phyloP scores from a whole-genome alignment of 2,329 filamentous ascomycete species.

The Ambrosiella cleistominuta region DNA sequence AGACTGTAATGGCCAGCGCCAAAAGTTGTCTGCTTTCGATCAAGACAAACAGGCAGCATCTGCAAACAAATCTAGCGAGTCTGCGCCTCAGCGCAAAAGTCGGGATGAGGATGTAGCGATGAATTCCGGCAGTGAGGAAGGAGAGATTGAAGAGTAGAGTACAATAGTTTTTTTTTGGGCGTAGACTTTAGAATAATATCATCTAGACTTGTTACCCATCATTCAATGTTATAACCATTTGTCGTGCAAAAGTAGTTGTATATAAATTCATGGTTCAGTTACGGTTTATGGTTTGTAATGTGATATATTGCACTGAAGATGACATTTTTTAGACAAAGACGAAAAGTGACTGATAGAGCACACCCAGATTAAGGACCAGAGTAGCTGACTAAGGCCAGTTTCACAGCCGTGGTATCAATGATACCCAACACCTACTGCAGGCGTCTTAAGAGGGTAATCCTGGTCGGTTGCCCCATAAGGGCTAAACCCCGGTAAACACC shows the following conservation, averaged over 20 bases:
- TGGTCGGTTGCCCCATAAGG: not conserved
- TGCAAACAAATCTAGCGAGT: not conserved
- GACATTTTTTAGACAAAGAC: no score
- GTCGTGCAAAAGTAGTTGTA: no score
- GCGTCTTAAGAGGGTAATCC: no score
- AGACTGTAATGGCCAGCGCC: constrained; percentile 12
- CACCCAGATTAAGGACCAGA: no score
- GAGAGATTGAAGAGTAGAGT: constrained; percentile 69
- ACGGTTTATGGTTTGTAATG: no score
- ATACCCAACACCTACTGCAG: not conserved
- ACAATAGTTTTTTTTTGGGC: not conserved
- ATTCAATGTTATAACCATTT: not conserved
- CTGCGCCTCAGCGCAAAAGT: not conserved
- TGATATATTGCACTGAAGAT: no score
- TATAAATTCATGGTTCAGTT: no score
- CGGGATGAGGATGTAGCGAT: constrained; percentile 20
- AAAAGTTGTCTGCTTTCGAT: not conserved
- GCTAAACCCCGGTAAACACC: not conserved
- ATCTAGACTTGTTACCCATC: not conserved
- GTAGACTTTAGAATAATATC: not conserved
- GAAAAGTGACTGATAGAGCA: no score
- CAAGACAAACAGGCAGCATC: not conserved
- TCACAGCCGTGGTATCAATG: not conserved
- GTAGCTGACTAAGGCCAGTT: no score
- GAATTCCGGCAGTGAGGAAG: constrained; percentile 85